Percentiles rank a stretch among this genome's conserved stretches.
phyloP scores from a whole-genome alignment of 306 rosid species.

The Nissolia schottii region DNA sequence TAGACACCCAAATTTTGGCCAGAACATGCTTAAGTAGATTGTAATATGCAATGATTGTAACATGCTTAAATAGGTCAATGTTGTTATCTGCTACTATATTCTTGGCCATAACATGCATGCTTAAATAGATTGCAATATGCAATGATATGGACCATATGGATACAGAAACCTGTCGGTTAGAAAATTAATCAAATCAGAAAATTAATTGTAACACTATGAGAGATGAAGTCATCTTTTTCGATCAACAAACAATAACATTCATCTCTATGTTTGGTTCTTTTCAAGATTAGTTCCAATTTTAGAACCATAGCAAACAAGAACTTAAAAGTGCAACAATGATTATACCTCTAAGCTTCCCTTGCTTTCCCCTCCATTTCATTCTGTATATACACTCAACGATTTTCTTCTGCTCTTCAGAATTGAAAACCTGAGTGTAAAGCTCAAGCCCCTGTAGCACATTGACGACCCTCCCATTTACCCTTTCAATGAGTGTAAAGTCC shows the following conservation, averaged over 20 bases:
- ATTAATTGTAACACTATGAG: too few relatives aligned
- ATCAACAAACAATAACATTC: too few relatives aligned
- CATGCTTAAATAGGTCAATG: too few relatives aligned
- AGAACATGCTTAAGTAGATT: background rate
- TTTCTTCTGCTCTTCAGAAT: constrained; percentile 36
- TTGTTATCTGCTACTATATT: too few relatives aligned
- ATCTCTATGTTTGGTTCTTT: background rate
- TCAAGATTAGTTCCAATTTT: background rate
- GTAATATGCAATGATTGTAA: background rate
- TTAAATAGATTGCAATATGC: too few relatives aligned
- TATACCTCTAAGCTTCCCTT: constrained; percentile 45
- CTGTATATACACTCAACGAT: constrained; percentile 35
- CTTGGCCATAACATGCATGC: too few relatives aligned
- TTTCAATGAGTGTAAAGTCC: constrained; percentile 27
- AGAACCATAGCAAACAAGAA: background rate
- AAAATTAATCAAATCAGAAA: too few relatives aligned
- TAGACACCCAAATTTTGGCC: background rate
- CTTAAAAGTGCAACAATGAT: background rate
- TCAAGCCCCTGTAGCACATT: constrained; percentile 50
- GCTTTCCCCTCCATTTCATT: constrained; percentile 41
- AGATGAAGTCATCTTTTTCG: too few relatives aligned
- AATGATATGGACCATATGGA: too few relatives aligned
- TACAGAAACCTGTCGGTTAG: too few relatives aligned
- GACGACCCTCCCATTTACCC: constrained; percentile 13
- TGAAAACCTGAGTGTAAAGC: constrained; percentile 48